phyloP scores from a whole-genome alignment of 495 filamentous ascomycete genomes.

The Talaromyces adpressus region DNA sequence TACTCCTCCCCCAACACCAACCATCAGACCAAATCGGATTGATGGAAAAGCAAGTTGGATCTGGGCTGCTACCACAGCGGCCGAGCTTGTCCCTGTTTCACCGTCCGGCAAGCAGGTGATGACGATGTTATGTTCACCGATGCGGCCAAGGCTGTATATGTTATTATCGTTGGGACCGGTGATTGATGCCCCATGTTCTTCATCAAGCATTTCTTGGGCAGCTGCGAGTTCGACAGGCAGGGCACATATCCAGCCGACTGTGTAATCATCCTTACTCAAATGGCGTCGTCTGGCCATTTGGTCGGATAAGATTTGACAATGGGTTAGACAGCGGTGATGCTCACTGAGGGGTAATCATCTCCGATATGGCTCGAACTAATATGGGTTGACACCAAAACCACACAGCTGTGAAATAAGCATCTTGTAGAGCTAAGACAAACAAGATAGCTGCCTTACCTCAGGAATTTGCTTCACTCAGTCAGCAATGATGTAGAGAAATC shows the following conservation, averaged over 20 bases:
- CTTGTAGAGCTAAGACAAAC: too few species aligned
- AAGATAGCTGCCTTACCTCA: too few species aligned
- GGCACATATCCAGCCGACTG: constrained; percentile 40
- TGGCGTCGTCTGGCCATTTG: too few species aligned
- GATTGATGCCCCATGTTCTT: constrained; percentile 18
- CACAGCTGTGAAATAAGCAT: too few species aligned
- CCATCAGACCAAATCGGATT: constrained; percentile 27
- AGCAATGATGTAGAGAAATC: too few species aligned
- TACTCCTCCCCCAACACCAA: constrained; percentile 33
- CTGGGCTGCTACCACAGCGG: constrained; percentile 16
- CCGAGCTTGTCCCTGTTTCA: constrained; percentile 17
- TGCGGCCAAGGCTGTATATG: constrained; percentile 24
- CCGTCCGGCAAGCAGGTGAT: constrained; percentile 18
- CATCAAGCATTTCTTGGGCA: constrained; percentile 30
- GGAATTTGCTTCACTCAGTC: too few species aligned
- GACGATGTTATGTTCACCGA: constrained; percentile 31
- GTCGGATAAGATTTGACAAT: too few species aligned
- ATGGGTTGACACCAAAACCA: too few species aligned
- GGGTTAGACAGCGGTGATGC: too few species aligned
- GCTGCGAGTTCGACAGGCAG: constrained; percentile 28
- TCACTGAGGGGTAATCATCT: too few species aligned
- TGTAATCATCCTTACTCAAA: constrained; percentile 22
- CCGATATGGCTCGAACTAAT: too few species aligned
- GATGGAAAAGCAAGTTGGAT: constrained; percentile 21
- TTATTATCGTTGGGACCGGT: constrained; percentile 16